Base-by-base conservation (phyloP, 352 stramenopile species). In the Plasmopara halstedii region DNA sequence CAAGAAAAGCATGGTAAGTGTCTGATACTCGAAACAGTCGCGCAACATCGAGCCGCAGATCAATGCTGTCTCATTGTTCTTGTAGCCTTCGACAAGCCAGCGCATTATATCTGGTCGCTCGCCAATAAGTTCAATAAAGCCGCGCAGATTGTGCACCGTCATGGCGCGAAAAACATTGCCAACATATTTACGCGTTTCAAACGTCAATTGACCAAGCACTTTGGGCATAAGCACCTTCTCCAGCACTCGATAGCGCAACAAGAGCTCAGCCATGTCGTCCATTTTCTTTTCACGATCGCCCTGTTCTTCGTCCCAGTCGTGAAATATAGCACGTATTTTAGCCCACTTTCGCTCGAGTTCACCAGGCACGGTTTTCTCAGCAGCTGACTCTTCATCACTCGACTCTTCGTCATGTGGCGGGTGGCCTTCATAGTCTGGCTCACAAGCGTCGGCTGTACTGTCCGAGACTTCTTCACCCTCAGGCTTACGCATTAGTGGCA, bases 151-250 rank as follows among this genome's bases (percentile, higher is more conserved):
- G 56, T 85, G 80, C 35, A 87, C 67, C 11, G 73, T 85, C 60
- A 92, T 73, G 7, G 75, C 77, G 15, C 75, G 73, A 38, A 92
- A 87, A 8, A 92, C 72, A 31, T 82, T 70, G 29, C 67, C 70
- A 18, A 92, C 69, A 35, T 85, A 87, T 64, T 89, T 92, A 59
- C 75, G 80, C 18, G 75, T 82, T 62, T 92, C 75, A 40, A 92
- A 92, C 32, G 77, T 87, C 33, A 92, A 59, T 37, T 73, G 67
- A 7, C 51, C 63, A 23, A 92, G 53, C 39, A 92, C 71, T 38
- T 84, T 83, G 8, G 80, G 80, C 40, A 78, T 58, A 34, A 89
- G 35, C 48, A 79, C 70, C 47, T 86, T 85, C 53, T 89, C 77
- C 9, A 89, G 48, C 49, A 88, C 70, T 18, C 69, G 75, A 48